A percentile compares a stretch with the other conserved stretches of the same genome.
Conservation (phyloP, 805 yeast species). For the Aciculoconidium aculeatum region DNA sequence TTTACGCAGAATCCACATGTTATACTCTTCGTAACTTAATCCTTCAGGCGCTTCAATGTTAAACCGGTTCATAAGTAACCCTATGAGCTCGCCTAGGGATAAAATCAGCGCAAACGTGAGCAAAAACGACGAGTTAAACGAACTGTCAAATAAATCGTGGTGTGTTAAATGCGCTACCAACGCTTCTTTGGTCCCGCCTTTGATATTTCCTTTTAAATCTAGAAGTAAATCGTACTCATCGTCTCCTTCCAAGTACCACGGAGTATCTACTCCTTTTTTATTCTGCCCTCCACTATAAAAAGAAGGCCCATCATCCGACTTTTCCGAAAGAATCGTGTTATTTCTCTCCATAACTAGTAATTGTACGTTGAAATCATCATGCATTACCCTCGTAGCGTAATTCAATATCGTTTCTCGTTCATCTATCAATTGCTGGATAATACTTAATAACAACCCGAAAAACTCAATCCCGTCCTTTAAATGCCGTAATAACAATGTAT, state of each 20-base stretch:
- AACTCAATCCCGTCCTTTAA: constrained; percentile 31
- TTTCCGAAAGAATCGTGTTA: constrained; percentile 32
- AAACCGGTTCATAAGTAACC: constrained; percentile 57
- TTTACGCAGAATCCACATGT: constrained; percentile 68
- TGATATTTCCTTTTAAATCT: constrained; percentile 65
- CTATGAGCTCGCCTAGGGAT: constrained; percentile 57
- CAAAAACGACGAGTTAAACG: constrained; percentile 63
- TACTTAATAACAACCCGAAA: constrained; percentile 26
- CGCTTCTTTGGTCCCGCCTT: constrained; percentile 80
- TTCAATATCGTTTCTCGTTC: constrained; percentile 66
- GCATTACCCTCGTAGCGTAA: constrained; percentile 74
- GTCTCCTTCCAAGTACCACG: constrained; percentile 72
- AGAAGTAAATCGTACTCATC: constrained; percentile 50
- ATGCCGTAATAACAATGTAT: constrained; percentile 33
- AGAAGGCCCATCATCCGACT: constrained; percentile 31
- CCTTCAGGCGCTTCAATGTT: constrained; percentile 82
- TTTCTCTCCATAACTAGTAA: constrained; percentile 45
- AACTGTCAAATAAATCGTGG: constrained; percentile 56
- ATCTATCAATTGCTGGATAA: constrained; percentile 56
- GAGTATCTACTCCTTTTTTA: constrained; percentile 38
- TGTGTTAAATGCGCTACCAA: constrained; percentile 75
- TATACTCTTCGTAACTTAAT: constrained; percentile 73
- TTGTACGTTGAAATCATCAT: constrained; percentile 60
- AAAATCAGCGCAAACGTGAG: constrained; percentile 73
- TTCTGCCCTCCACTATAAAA: constrained; percentile 26